Percentiles rank a stretch among this genome's conserved stretches.
These are phyloP conservation scores for Candida awuae DNA, from an alignment of 805 yeast genomes.

Conservation along the genomic window DNA sequence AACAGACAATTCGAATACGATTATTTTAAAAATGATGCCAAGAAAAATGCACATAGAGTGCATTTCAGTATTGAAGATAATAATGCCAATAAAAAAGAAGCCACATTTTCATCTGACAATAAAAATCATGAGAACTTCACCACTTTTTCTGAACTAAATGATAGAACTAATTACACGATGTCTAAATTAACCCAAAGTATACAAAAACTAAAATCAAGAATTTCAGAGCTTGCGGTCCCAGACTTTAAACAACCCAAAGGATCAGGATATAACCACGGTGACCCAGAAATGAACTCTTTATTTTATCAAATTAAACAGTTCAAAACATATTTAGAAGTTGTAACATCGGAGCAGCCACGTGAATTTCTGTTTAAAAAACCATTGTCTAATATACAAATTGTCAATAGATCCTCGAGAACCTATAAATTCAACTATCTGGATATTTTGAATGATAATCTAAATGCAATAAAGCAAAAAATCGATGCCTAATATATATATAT, in stretches of 20 bases:
- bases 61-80: slow-evolving; percentile 9
- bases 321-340: slow-evolving; percentile 26
- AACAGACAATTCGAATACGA: slow-evolving; percentile 1
- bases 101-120: slow-evolving; percentile 21
- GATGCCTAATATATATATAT: neutral
- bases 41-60: neutral
- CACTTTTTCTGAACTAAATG: slow-evolving; percentile 11
- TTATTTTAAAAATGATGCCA: slow-evolving; percentile 2
- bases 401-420: slow-evolving; percentile 1
- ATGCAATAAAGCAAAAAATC: slow-evolving; percentile 10
- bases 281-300: slow-evolving; percentile 30
- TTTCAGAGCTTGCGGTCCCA: slow-evolving; percentile 23
- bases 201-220: slow-evolving; percentile 21
- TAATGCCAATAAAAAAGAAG: slow-evolving; percentile 13
- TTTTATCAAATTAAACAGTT: slow-evolving; percentile 28
- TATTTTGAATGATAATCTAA: slow-evolving; percentile 22
- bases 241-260: slow-evolving; percentile 18
- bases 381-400: slow-evolving; percentile 15
- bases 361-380: slow-evolving; percentile 26
- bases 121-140: slow-evolving; percentile 1
- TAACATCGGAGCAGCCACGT: slow-evolving; percentile 29
- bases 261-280: slow-evolving; percentile 10
- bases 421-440: slow-evolving; percentile 21
- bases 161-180: slow-evolving; percentile 9
- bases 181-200: slow-evolving; percentile 22